Base-by-base conservation (phyloP, 169 alveolate genomes). In the Plasmodium fragile region DNA sequence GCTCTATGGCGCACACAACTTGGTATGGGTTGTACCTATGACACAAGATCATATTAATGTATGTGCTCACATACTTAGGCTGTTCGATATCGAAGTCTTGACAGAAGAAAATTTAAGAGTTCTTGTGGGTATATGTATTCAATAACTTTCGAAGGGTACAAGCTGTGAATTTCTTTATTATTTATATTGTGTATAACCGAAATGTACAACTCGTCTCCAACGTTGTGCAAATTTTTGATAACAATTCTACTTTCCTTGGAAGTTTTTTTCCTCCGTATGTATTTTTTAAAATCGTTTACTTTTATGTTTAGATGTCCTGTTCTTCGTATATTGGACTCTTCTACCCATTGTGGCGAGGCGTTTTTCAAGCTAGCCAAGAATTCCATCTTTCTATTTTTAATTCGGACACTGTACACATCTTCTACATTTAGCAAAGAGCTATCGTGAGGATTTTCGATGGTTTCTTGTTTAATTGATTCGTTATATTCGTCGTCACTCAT, bases 111-210 rank as follows among this genome's bases (percentile, higher is more conserved):
- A 69, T 89, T 89, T 79, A 89, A 89, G 49, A 78, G 90, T 32
- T 89, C 94, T 32, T 89, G 94, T 18, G 94, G 94, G 49, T 89
- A 89, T 55, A 89, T 89, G 81, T 89, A 89, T 59, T 89, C 94
- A 41, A 89, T 79, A 77, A 89, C 94, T 79, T 89, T 89, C 16
- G 94, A 89, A 11, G 94, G 94, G 75, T 89, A 89, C 52, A 89
- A 89, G 71, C 94, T 89, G 72, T 77, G 87, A 41, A 89, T 79
- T 89, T 79, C 94, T 65, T 89, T 79, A 34, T 79, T 79, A 59
- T 89, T 89, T 71, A 89, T 78, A 34, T 89, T 89, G 53, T 78
- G 94, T 73, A 89, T 79, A 89, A 89, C 94, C 10, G 94, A 89
- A n/a, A 89, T 77, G 72, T 89, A 89, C 81, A 89, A 78, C 52